Base-by-base conservation (phyloP, 768 basidiomycete genomes). In the Fomitopsis serialis region DNA sequence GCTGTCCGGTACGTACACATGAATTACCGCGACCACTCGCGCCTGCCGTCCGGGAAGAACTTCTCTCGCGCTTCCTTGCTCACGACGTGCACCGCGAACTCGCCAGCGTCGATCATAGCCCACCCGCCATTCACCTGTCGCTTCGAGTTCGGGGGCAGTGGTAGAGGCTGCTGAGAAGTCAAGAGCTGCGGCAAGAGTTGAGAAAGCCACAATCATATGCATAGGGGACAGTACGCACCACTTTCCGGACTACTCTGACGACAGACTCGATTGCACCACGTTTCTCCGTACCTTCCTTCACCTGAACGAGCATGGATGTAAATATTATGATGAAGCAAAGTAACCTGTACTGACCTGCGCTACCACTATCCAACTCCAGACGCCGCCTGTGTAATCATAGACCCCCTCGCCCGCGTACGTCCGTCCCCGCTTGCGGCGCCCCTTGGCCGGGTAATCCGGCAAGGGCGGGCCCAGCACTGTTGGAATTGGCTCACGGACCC, bases 261-360 rank as follows among this genome's bases (percentile, higher is more conserved):
- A 91, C 81, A 8, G 83, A 81, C 62, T 91, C 87, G 52, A 92
- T 83, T 1, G 84, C 80, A 6, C 89, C 91, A 61, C 84, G 78
- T 52, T 78, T 82, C 72, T 92, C 89, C 7, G 87, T 87, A 9
- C 90, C 90, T 60, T 90, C 87, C 65, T 90, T 93, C 47, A 93
- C 88, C 86, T 89, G 46, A n/a, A n/a, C n/a, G n/a, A n/a, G n/a
- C n/a, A n/a, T n/a, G n/a, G n/a, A n/a, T n/a, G n/a, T n/a, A n/a
- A n/a, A n/a, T n/a, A n/a, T n/a, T n/a, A n/a, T n/a, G n/a, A n/a
- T n/a, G n/a, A n/a, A n/a, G n/a, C n/a, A n/a, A n/a, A n/a, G n/a
- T n/a, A n/a, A n/a, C n/a, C n/a, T n/a, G n/a, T 24, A 12, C 25
- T 29, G 52, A 85, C 89, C 74, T 92, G 87, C 3, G 84, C 89